phyloP scores from a whole-genome alignment of 345 rosid species.

The Brassica carinata region DNA sequence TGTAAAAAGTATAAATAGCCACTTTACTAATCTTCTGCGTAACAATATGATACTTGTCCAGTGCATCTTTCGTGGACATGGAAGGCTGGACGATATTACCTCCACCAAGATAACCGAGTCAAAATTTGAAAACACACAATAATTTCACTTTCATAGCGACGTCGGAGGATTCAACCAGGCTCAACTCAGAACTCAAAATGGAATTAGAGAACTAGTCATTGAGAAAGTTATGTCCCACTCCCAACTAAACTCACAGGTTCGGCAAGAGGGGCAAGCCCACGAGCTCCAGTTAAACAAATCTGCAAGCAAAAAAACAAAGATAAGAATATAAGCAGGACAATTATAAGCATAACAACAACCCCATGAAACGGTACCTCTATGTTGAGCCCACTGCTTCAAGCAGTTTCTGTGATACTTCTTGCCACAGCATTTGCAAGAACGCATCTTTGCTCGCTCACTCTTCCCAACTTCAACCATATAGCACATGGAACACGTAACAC shows the following conservation, averaged over 20 bases:
- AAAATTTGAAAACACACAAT: too few relatives aligned
- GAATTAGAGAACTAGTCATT: slow-evolving; percentile 47
- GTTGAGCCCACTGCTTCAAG: too few relatives aligned
- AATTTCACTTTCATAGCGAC: slow-evolving; percentile 47
- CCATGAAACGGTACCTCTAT: slow-evolving; percentile 56
- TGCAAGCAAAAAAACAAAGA: slow-evolving; percentile 37
- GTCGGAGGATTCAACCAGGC: slow-evolving; percentile 49
- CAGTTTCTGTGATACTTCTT: too few relatives aligned
- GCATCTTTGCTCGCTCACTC: too few relatives aligned
- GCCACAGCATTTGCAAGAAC: too few relatives aligned
- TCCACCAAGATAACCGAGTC: too few relatives aligned
- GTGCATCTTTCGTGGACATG: too few relatives aligned
- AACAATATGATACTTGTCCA: too few relatives aligned
- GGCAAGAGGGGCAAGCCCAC: slow-evolving; percentile 95
- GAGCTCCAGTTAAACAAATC: slow-evolving; percentile 98
- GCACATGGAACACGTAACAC: too few relatives aligned
- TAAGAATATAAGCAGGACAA: slow-evolving; percentile 33
- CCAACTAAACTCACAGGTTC: slow-evolving; percentile 78
- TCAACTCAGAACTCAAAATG: slow-evolving; percentile 53
- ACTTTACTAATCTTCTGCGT: too few relatives aligned
- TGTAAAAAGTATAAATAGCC: not conserved
- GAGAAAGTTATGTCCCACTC: not conserved
- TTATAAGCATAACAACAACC: not conserved
- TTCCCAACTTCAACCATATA: too few relatives aligned
- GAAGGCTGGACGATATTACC: too few relatives aligned